Evolutionary conservation across 805 yeast species (phyloP), one percentile per base, ranked within the genome.

Genomic region (Lachancea dasiensis): DNA sequence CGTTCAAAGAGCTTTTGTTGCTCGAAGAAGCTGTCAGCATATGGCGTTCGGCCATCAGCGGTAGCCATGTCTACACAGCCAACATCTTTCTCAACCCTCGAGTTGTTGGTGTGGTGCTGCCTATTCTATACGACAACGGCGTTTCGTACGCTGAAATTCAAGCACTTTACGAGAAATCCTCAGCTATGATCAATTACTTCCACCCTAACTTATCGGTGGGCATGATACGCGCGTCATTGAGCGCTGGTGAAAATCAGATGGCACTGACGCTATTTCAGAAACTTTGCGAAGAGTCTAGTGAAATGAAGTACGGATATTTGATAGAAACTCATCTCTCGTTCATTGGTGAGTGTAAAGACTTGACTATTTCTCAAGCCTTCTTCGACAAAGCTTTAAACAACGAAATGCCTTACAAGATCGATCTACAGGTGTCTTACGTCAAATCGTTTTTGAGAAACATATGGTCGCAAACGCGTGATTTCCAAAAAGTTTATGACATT

Each of bases 321-420:
- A 72, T 81, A 23, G 84, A 81, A 60, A 79, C 85, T 32, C 95
- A 85, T 64, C 68, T 83, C 44, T 70, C 81, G 3, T 85, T 85
- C 50, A 80, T 85, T 54, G 92, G 94, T 31, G 77, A 75, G 47
- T 81, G 86, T 58, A 75, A 74, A 53, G 87, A 85, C 54, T 68
- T 82, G 39, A 67, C 67, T 28, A 79, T 85, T 31, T 85, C 95
- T 4, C 76, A 75, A 52, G 73, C 77, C 27, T 85, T 85, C 51
- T 84, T 81, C 58, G 79, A 77, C 49, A 82, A 80, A 57, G 90
- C 86, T 3, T 67, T 83, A 35, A 68, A 72, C 44, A 72, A 70
- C 48, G 78, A 77, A 45, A 77, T 82, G 70, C 94, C 94, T 13
- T 85, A 85, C 55, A 64, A 67, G 40, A 77, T 84, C 20, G 75